Evolutionary conservation across 2,329 filamentous ascomycete species (phyloP).

Genomic region (Penicillium sp.): DNA sequence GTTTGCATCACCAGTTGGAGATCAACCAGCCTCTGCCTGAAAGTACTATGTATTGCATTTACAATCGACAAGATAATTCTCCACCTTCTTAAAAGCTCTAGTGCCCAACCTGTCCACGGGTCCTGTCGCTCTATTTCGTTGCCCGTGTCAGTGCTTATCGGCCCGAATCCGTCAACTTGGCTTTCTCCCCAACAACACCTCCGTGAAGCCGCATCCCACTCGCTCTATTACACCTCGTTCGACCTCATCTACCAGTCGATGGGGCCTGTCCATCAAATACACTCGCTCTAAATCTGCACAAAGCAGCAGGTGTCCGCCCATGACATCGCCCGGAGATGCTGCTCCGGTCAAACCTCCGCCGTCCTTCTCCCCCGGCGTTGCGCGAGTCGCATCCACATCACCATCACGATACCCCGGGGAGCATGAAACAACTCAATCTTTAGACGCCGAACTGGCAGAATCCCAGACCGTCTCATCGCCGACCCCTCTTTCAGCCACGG

Average conservation of each 20-base stretch:
- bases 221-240: slow-evolving; percentile 1
- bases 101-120: neutral
- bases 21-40: slow-evolving; percentile 3
- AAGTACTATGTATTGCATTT: neutral
- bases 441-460: slow-evolving; percentile 42
- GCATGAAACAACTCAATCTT: slow-evolving; percentile 44
- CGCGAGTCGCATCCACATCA: slow-evolving; percentile 52
- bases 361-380: slow-evolving; percentile 59
- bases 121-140: neutral
- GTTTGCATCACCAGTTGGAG: slow-evolving; percentile 18
- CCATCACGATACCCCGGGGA: slow-evolving; percentile 50
- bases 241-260: slow-evolving; percentile 20
- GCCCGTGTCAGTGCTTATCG: slow-evolving; percentile 5
- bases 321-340: slow-evolving; percentile 61
- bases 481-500: slow-evolving; percentile 50
- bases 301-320: slow-evolving; percentile 46
- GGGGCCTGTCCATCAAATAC: slow-evolving; percentile 22
- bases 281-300: slow-evolving; percentile 17
- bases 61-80: neutral
- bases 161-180: slow-evolving; percentile 13
- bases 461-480: slow-evolving; percentile 50
- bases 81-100: neutral
- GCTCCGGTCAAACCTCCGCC: slow-evolving; percentile 59
- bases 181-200: slow-evolving; percentile 16
- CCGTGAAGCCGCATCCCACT: slow-evolving; percentile 5